Evolutionary conservation across 2,329 filamentous ascomycete genomes (phyloP).

Genomic region (Trichoderma citrinoviride): DNA sequence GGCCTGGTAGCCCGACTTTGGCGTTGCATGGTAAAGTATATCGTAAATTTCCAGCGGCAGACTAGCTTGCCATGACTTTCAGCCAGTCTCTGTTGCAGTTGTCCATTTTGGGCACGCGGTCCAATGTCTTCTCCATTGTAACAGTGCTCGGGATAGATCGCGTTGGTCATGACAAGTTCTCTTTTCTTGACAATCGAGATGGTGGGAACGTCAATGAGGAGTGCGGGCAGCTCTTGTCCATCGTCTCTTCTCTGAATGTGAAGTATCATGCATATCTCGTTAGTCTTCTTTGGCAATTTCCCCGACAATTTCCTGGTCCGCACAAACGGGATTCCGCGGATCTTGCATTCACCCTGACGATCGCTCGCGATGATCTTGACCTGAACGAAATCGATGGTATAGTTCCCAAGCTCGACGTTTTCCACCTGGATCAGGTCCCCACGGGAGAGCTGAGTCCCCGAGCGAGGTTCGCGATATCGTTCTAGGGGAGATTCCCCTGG

Average conservation of each 20-base stretch:
- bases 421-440: slow-evolving; percentile 34
- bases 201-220: slow-evolving; percentile 43
- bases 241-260: slow-evolving; percentile 39
- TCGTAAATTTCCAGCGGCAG: slow-evolving; percentile 49
- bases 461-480: slow-evolving; percentile 12
- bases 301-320: slow-evolving; percentile 37
- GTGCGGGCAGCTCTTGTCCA: slow-evolving; percentile 34
- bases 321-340: slow-evolving; percentile 42
- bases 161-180: slow-evolving; percentile 55
- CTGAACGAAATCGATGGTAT: slow-evolving; percentile 38
- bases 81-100: not conserved
- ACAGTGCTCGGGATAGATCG: slow-evolving; percentile 42
- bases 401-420: slow-evolving; percentile 26
- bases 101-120: slow-evolving; percentile 17
- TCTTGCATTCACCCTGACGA: slow-evolving; percentile 24
- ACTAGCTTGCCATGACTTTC: slow-evolving; percentile 40
- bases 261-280: slow-evolving; percentile 44
- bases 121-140: slow-evolving; percentile 27
- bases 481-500: slow-evolving; percentile 29
- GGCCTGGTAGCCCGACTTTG: slow-evolving; percentile 27
- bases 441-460: slow-evolving; percentile 23
- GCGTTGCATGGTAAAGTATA: slow-evolving; percentile 27
- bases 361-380: slow-evolving; percentile 43
- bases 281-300: slow-evolving; percentile 39
- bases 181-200: slow-evolving; percentile 41